Percentiles rank a stretch among this genome's conserved stretches.
These are phyloP conservation scores for Phytopythium montanum DNA, from an alignment of 352 stramenopile genomes.

Conservation along the genomic window DNA sequence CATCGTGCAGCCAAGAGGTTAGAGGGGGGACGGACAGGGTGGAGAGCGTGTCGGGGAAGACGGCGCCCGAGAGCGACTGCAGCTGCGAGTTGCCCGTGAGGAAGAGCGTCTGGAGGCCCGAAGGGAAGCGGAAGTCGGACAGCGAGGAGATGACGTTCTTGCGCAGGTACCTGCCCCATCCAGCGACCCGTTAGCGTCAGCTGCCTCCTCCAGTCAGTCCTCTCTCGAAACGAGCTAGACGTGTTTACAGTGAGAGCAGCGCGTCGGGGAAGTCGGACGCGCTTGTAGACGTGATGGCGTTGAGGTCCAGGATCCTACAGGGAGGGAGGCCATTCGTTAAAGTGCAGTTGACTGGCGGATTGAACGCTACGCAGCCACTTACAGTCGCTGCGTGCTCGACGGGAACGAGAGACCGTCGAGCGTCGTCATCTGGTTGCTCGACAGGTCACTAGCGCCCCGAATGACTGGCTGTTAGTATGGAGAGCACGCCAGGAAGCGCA, in stretches of 20 bases:
- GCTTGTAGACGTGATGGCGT: conserved; percentile 6
- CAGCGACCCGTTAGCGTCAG: neutral
- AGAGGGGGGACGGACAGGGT: conserved; percentile 14
- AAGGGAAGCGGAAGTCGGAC: conserved; percentile 15
- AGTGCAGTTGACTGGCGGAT: too few species aligned
- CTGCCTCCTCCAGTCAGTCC: neutral
- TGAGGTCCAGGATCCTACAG: conserved; percentile 15
- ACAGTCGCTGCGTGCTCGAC: conserved; percentile 19
- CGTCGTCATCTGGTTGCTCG: conserved; percentile 26
- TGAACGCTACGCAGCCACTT: conserved; percentile 2
- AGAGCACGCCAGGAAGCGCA: neutral
- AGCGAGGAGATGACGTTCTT: conserved; percentile 36
- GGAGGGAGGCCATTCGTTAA: neutral
- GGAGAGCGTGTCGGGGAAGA: conserved; percentile 38
- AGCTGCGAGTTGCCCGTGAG: conserved; percentile 43
- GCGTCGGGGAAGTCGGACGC: conserved; percentile 10
- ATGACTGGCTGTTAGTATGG: neutral
- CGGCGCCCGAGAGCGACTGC: conserved; percentile 32
- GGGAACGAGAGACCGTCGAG: conserved; percentile 25
- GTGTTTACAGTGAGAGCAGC: conserved; percentile 8
- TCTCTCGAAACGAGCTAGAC: neutral
- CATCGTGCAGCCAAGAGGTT: neutral
- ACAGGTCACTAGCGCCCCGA: conserved; percentile 17
- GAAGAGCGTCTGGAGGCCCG: conserved; percentile 16
- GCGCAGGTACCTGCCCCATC: conserved; percentile 14